phyloP scores from a whole-genome alignment of 768 basidiomycete genomes.

The Pulveroboletus sp. region DNA sequence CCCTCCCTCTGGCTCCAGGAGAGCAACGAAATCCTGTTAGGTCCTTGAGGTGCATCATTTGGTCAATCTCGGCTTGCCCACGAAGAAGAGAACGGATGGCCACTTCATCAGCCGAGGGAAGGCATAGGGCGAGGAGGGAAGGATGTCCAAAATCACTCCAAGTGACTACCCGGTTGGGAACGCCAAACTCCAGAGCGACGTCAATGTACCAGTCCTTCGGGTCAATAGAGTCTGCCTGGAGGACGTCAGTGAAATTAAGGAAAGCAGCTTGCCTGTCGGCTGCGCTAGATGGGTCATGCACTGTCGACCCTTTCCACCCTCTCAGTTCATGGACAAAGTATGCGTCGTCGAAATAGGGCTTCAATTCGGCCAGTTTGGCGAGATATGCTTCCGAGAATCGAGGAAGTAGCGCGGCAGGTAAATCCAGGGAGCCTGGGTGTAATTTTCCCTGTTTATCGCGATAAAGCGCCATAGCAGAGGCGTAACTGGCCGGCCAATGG shows the following conservation, averaged over 20 bases:
- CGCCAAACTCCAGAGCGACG: not conserved
- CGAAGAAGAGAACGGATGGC: too few species aligned
- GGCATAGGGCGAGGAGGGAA: too few species aligned
- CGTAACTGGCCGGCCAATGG: too few species aligned
- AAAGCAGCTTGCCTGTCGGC: not conserved
- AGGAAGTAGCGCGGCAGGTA: too few species aligned
- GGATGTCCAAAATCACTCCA: not conserved
- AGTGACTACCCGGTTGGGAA: not conserved
- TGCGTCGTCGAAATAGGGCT: not conserved
- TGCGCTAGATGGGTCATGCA: not conserved
- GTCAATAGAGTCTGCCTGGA: not conserved
- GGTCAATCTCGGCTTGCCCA: too few species aligned
- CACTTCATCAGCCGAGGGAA: too few species aligned
- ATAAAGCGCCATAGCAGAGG: too few species aligned
- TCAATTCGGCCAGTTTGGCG: not conserved
- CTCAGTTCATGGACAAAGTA: conserved; percentile 7
- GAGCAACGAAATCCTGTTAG: not conserved
- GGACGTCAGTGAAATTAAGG: not conserved
- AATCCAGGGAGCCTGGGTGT: too few species aligned
- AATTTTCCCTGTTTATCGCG: too few species aligned
- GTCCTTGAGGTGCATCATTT: not conserved
- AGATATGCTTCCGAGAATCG: not conserved
- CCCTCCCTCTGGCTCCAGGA: too few species aligned
- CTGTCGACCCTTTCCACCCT: conserved; percentile 1
- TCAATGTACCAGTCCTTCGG: not conserved